Conservation (phyloP, 371 early-diverging fungal species). For the Mortierella sp. region DNA sequence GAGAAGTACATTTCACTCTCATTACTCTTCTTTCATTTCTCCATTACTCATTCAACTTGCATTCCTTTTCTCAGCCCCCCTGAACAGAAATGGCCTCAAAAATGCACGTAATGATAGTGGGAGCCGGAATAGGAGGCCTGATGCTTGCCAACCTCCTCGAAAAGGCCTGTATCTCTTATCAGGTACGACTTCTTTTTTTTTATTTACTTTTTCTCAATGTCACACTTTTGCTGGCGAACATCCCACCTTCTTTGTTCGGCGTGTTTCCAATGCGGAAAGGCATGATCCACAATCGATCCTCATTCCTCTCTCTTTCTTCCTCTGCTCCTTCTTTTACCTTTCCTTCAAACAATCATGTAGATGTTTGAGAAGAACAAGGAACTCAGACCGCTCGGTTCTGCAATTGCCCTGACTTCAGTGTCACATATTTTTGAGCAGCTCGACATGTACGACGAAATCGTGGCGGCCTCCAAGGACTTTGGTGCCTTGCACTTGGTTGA, state of each 20-base stretch:
- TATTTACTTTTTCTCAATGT: neutral
- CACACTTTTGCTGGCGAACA: too few species aligned
- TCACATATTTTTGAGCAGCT: slow-evolving; percentile 19
- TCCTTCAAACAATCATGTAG: neutral
- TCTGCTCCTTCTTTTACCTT: neutral
- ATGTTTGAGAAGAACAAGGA: slow-evolving; percentile 21
- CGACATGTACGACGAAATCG: slow-evolving; percentile 8
- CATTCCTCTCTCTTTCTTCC: neutral
- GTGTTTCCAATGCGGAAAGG: neutral
- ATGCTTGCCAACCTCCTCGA: slow-evolving; percentile 27
- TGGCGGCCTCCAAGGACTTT: slow-evolving; percentile 12
- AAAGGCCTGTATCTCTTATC: slow-evolving; percentile 26
- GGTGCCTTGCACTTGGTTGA: slow-evolving; percentile 17
- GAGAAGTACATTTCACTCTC: neutral
- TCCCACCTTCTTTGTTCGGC: neutral
- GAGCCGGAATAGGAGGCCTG: slow-evolving; percentile 25
- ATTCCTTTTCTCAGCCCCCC: neutral
- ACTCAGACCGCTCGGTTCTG: slow-evolving; percentile 14
- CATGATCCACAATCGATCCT: neutral
- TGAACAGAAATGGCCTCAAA: slow-evolving; percentile 5
- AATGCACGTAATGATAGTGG: slow-evolving; percentile 28
- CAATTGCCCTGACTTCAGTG: slow-evolving; percentile 4
- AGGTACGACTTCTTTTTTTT: slow-evolving; percentile 7
- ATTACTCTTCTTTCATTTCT: neutral
- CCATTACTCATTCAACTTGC: neutral